Base-by-base conservation (phyloP, 2,329 filamentous ascomycete genomes). In the Aspergillus calidoustus region DNA sequence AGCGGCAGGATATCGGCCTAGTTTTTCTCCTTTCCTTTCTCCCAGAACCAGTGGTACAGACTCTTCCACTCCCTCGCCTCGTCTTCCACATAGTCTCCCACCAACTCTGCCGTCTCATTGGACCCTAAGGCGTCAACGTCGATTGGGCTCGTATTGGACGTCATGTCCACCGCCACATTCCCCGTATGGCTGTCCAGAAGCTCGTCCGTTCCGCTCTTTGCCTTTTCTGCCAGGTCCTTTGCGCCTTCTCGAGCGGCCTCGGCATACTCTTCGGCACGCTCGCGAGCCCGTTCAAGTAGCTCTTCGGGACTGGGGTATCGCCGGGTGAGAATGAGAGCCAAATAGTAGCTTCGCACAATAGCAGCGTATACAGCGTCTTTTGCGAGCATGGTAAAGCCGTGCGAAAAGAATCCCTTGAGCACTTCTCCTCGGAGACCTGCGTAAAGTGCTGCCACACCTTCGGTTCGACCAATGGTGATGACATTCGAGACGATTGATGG, bases 301-400 rank as follows among this genome's bases (percentile, higher is more conserved):
- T 80, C 76, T 6, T 77, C 72, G 0, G 81, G 73, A n/a, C 72
- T 76, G 0, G 81, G 81, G 61, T 80, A 81, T 22, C 71, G 77
- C 55, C 76, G 75, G 30, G 83, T 65, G 3, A 81, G 64, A 25
- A 80, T 80, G n/a, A 90, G 76, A 2, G 90, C 72, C 7, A 88
- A 71, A 67, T 91, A 90, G 77, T 94, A 96, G 4, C 89, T 69
- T 65, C 86, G 86, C 62, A 96, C 85, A 59, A 96, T 86, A 17
- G 89, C 75, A 30, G 85, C 82, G 73, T 96, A 91, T 8, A 95
- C 85, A 5, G 86, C 79, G 59, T 94, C 91, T 77, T 97, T 97
- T 61, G 91, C 87, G 57, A 94, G 80, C 91, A 96, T 96, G 1
- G 92, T 94, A 55, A 93, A 84, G 0, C 93, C 93, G 70, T 97